These are phyloP conservation scores for Poterioochromonas sp. DNA, from an alignment of 352 stramenopile species.

Conservation along the genomic window DNA sequence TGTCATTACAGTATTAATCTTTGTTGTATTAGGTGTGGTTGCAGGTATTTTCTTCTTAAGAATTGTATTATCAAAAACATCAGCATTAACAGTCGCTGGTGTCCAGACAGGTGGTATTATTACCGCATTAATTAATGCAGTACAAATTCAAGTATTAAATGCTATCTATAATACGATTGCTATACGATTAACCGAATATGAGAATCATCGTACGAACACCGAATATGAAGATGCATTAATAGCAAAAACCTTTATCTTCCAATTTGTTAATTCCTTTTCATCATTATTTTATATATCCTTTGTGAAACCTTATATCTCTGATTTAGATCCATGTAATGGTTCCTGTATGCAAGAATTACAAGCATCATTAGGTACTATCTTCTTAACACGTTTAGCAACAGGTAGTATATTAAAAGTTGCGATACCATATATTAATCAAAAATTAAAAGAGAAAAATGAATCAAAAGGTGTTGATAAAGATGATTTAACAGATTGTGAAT, in stretches of 20 bases:
- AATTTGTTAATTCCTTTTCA: conserved; percentile 82
- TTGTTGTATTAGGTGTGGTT: conserved; percentile 14
- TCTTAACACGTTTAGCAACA: conserved; percentile 38
- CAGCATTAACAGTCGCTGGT: background rate
- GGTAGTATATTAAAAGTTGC: background rate
- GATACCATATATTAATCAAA: conserved; percentile 8
- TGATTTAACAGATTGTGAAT: background rate
- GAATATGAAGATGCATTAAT: conserved; percentile 91
- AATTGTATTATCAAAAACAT: conserved; percentile 16
- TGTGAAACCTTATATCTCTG: conserved; percentile 42
- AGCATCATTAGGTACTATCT: conserved; percentile 42
- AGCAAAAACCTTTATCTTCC: conserved; percentile 95
- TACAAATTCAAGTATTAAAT: conserved; percentile 86
- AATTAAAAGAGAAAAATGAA: background rate
- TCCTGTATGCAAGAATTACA: conserved; percentile 36
- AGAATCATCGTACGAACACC: conserved; percentile 93
- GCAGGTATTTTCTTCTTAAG: background rate
- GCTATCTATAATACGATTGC: conserved; percentile 78
- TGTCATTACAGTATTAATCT: background rate
- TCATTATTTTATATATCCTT: conserved; percentile 81
- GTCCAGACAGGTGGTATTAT: conserved; percentile 52
- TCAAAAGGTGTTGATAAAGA: background rate
- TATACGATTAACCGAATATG: conserved; percentile 81
- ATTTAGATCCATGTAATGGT: conserved; percentile 10
- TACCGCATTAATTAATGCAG: conserved; percentile 65